These are phyloP conservation scores for Tricholoma matsutake DNA, from an alignment of 768 basidiomycete species.

Conservation along the genomic window DNA sequence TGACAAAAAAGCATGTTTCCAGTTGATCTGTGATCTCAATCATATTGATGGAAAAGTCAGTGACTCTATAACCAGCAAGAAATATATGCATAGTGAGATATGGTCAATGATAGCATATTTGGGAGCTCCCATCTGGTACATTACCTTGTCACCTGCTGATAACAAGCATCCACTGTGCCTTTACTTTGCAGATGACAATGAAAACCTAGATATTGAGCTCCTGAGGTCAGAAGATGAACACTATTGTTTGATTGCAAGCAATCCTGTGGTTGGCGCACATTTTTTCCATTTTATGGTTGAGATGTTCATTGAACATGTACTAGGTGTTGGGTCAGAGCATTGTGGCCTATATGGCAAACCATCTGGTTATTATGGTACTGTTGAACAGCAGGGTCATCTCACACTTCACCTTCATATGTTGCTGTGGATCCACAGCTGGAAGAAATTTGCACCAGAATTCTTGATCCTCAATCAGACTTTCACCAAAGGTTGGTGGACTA, in stretches of 20 bases:
- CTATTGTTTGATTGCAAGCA: no score
- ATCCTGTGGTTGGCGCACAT: no score
- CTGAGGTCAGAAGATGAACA: neutral
- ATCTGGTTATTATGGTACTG: slow-evolving; percentile 1
- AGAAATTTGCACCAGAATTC: slow-evolving; percentile 24
- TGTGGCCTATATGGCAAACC: neutral
- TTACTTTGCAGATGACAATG: slow-evolving; percentile 1
- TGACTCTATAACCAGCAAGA: slow-evolving; percentile 23
- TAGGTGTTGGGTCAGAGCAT: neutral
- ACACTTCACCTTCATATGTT: slow-evolving; percentile 24
- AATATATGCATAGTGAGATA: slow-evolving; percentile 20
- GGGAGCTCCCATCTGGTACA: slow-evolving; percentile 33
- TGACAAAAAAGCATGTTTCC: no score
- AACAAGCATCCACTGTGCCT: no score
- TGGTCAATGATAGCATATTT: slow-evolving; percentile 16
- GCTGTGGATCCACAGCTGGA: slow-evolving; percentile 31
- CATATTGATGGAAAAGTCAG: no score
- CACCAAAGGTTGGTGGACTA: slow-evolving; percentile 25
- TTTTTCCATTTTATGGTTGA: no score
- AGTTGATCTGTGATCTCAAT: no score
- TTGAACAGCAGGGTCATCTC: slow-evolving; percentile 31
- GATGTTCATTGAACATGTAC: slow-evolving; percentile 1
- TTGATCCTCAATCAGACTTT: slow-evolving; percentile 17
- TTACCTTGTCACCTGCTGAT: slow-evolving; percentile 25
- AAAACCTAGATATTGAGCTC: neutral